A percentile compares a stretch with the other conserved stretches of the same genome.
These are phyloP conservation scores for Umbelopsis ramanniana DNA, from an alignment of 192 early-diverging fungal genomes.

Conservation along the genomic window DNA sequence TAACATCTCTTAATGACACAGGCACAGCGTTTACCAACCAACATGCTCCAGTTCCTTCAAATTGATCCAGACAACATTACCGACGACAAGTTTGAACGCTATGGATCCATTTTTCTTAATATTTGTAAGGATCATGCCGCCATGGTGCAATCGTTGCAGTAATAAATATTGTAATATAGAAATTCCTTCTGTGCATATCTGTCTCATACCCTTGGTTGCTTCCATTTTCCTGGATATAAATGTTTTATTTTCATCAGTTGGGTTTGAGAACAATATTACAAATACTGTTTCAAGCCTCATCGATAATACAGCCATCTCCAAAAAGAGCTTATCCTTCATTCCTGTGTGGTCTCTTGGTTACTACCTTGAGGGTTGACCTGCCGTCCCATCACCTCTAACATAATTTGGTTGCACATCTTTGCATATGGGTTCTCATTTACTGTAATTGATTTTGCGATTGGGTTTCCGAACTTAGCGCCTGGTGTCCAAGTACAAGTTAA, in stretches of 20 bases:
- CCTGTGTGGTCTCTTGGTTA: neutral
- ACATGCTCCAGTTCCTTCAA: constrained; percentile 13
- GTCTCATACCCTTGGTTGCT: no score
- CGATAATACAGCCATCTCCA: no score
- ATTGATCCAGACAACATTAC: constrained; percentile 16
- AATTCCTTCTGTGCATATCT: neutral
- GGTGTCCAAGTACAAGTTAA: no score
- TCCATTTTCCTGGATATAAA: neutral
- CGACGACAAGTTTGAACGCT: constrained; percentile 29
- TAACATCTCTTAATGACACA: neutral
- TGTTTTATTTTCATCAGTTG: neutral
- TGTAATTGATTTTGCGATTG: constrained; percentile 48
- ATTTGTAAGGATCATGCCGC: constrained; percentile 24
- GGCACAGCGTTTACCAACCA: constrained; percentile 21
- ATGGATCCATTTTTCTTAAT: constrained; percentile 3
- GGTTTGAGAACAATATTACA: no score
- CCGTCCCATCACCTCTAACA: constrained; percentile 41
- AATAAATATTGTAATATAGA: neutral
- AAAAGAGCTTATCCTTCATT: neutral
- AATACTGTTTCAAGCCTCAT: no score
- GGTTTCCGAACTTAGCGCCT: constrained; percentile 53
- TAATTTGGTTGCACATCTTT: constrained; percentile 44
- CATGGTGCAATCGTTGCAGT: neutral
- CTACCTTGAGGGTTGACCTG: constrained; percentile 17
- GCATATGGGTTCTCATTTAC: constrained; percentile 55